These are phyloP conservation scores for Penicillium sp. DNA, from an alignment of 2,329 filamentous ascomycete species.

Conservation along the genomic window DNA sequence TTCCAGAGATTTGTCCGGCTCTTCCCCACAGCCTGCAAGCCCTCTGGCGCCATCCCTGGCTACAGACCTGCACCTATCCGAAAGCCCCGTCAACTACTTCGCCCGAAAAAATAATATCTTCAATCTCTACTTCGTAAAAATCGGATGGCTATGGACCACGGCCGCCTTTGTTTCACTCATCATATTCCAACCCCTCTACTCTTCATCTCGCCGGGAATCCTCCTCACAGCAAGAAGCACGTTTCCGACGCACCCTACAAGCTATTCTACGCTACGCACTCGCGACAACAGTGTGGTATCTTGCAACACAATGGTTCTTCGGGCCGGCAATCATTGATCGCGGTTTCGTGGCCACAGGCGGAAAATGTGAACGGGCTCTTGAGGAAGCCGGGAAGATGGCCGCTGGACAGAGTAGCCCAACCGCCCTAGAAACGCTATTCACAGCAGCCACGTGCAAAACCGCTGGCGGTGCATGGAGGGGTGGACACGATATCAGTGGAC, in stretches of 20 bases:
- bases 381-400: slow-evolving; percentile 42
- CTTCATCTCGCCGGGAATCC: slow-evolving; percentile 43
- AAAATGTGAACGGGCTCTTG: slow-evolving; percentile 64
- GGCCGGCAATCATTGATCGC: slow-evolving; percentile 83
- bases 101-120: slow-evolving; percentile 90
- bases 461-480: slow-evolving; percentile 82
- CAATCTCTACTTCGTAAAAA: slow-evolving; percentile 91
- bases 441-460: slow-evolving; percentile 76
- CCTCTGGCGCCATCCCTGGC: slow-evolving; percentile 39
- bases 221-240: slow-evolving; percentile 24
- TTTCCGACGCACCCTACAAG: slow-evolving; percentile 55
- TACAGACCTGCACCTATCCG: slow-evolving; percentile 31
- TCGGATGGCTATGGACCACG: slow-evolving; percentile 90
- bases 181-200: slow-evolving; percentile 62
- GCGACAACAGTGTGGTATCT: slow-evolving; percentile 79
- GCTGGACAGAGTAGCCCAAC: slow-evolving; percentile 15
- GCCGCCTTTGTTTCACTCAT: slow-evolving; percentile 70
- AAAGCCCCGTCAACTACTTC: slow-evolving; percentile 66
- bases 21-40: slow-evolving; percentile 56
- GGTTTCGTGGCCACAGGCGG: slow-evolving; percentile 88
- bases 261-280: slow-evolving; percentile 65
- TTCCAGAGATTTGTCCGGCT: slow-evolving; percentile 12
- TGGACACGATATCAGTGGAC: slow-evolving; percentile 95
- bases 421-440: slow-evolving; percentile 57
- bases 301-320: slow-evolving; percentile 96